Percentiles rank a stretch among this genome's conserved stretches.
phyloP scores from a whole-genome alignment of 495 filamentous ascomycete species.

The Penicillium desertorum region DNA sequence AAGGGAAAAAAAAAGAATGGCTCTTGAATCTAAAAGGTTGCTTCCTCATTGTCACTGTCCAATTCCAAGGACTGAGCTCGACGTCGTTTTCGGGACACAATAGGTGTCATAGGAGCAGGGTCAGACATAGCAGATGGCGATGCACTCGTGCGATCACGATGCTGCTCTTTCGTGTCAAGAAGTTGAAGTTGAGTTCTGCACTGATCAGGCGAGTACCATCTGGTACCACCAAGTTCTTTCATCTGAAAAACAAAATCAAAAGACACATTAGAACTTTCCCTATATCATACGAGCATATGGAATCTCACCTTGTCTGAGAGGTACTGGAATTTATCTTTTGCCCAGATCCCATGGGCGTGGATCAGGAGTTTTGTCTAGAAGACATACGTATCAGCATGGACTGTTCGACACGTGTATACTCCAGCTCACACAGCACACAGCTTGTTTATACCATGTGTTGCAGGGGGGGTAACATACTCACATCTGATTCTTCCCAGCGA shows the following conservation, averaged over 20 bases:
- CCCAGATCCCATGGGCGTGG: constrained; percentile 49
- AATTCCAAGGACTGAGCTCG: constrained; percentile 10
- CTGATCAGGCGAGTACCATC: constrained; percentile 36
- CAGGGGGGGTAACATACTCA: constrained; percentile 45
- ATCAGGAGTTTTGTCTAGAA: constrained; percentile 47
- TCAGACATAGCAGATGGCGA: constrained; percentile 33
- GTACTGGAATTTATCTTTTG: constrained; percentile 50
- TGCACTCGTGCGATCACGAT: constrained; percentile 17
- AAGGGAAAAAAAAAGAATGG: background rate
- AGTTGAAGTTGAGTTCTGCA: constrained; percentile 39
- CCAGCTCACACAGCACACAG: constrained; percentile 9
- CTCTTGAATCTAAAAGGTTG: background rate
- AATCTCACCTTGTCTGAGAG: constrained; percentile 51
- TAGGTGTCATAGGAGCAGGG: constrained; percentile 16
- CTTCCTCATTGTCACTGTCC: background rate
- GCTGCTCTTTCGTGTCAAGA: constrained; percentile 27
- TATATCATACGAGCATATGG: background rate
- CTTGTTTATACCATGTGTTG: background rate
- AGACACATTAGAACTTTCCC: background rate
- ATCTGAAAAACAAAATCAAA: constrained; percentile 25
- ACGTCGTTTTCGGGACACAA: constrained; percentile 23
- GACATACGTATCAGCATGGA: constrained; percentile 1
- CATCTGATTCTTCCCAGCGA: constrained; percentile 67
- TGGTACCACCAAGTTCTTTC: constrained; percentile 38
- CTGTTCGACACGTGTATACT: constrained; percentile 7